Conservation (phyloP, 2,329 filamentous ascomycete genomes). For the Curvularia sp. region DNA sequence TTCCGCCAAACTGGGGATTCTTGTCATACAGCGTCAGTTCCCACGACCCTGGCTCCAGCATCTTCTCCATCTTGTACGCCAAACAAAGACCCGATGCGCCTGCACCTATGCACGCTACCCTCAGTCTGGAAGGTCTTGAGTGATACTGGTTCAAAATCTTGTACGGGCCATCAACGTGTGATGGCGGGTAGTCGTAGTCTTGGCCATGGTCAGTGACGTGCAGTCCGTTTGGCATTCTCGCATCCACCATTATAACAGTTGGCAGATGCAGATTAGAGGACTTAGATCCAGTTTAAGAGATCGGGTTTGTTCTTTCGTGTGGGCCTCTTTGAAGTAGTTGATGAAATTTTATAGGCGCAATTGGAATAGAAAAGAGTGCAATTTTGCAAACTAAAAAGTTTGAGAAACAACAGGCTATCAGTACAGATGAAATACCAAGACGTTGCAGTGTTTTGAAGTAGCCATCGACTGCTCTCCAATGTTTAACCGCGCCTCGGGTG, state of each 20-base stretch:
- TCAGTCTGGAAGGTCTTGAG: slow-evolving; percentile 41
- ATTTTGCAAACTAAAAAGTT: slow-evolving; percentile 1
- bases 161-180: slow-evolving; percentile 42
- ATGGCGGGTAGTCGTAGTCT: slow-evolving; percentile 41
- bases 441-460: slow-evolving; percentile 29
- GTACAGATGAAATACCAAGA: slow-evolving; percentile 4
- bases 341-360: neutral
- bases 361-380: neutral
- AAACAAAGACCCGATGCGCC: slow-evolving; percentile 43
- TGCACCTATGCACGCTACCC: slow-evolving; percentile 41
- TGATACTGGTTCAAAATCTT: slow-evolving; percentile 44
- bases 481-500: slow-evolving; percentile 41
- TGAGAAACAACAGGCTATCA: slow-evolving; percentile 8
- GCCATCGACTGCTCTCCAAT: slow-evolving; percentile 26
- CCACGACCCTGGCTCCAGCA: slow-evolving; percentile 39
- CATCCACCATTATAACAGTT: slow-evolving; percentile 35
- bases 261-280: neutral
- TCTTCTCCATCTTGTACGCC: slow-evolving; percentile 46
- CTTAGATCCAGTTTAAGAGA: neutral
- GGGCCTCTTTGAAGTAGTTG: too few species aligned
- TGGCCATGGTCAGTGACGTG: slow-evolving; percentile 38
- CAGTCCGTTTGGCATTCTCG: slow-evolving; percentile 37
- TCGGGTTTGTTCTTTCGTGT: neutral
- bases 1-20: slow-evolving; percentile 41
- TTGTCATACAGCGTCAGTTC: slow-evolving; percentile 43